Conservation (phyloP, 306 rosid genomes). For the Prinsepia uniflora region DNA sequence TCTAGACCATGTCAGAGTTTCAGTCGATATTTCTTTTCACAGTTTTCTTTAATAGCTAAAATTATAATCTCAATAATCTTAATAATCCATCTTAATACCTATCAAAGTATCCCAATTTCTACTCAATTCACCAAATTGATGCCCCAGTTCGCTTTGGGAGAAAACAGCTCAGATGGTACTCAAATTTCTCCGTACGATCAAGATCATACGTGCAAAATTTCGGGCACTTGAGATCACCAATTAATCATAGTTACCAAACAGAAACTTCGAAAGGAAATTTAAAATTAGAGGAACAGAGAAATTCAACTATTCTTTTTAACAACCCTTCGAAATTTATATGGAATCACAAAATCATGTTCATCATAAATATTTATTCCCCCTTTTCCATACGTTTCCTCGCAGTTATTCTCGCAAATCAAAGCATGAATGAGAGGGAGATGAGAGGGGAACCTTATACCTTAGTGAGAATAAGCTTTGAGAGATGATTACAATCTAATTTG, state of each 20-base stretch:
- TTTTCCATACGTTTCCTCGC: not conserved
- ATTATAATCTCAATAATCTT: not conserved
- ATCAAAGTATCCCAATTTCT: not conserved
- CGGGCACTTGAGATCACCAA: constrained; percentile 2
- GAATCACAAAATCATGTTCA: not conserved
- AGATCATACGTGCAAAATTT: not conserved
- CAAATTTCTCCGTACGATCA: too few species aligned
- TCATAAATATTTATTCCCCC: not conserved
- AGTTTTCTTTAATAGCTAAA: not conserved
- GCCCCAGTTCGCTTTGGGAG: not conserved
- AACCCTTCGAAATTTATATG: not conserved
- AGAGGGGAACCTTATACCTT: not conserved
- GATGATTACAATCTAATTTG: not conserved
- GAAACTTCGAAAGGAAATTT: not conserved
- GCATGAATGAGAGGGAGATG: not conserved
- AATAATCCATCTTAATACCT: not conserved
- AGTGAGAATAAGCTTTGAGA: not conserved
- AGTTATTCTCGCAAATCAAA: not conserved
- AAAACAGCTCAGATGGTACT: not conserved
- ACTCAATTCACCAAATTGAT: not conserved
- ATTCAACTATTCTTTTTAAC: not conserved
- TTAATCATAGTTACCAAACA: not conserved
- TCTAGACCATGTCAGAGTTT: not conserved
- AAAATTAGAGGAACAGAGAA: not conserved
- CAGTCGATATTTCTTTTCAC: not conserved